Base-by-base conservation (phyloP, 805 yeast genomes). In the Sugiyamaella smithiae region DNA sequence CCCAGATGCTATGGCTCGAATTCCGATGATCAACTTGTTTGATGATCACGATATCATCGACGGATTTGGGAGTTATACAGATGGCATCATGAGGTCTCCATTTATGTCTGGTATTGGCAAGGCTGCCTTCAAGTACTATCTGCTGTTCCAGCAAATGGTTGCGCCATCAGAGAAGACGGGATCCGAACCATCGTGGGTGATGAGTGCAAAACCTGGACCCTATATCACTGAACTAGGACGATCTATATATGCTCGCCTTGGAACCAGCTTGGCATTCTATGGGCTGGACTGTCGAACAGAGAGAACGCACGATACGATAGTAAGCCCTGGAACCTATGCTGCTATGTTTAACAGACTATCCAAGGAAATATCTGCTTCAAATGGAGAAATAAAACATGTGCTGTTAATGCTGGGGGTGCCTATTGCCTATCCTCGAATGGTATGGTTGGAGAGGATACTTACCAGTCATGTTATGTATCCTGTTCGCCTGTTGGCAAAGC, bases 11-110 rank as follows among this genome's bases (percentile, higher is more conserved):
- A 68, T 85, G 72, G 82, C 95, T 0, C 80, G 80, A 41, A 90
- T 91, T 54, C 98, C 99, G 4, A 77, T 84, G 29, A 74, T 91
- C 47, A 91, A 90, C 65, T 79, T 91, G 26, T 90, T 72, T 68
- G 99, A 91, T 66, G 99, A 91, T 65, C 99, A 91, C 67, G 98
- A 93, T 65, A 87, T 91, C 45, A 90, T 93, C 57, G 99, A 91
- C 63, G 99, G 98, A 2, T 91, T 81, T 68, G 99, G 98, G 1
- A 86, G 96, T 0, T 91, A 91, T 65, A 73, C 75, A 43, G 85
- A 88, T 56, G 49, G 66, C 1, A 87, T 96, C 28, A 89, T 88
- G 96, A 58, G 59, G 2, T 78, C 81, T 33, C 81, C 80, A 1
- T 77, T 87, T 6, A 87, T 91, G 63, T 64, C 67, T 49, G 78